phyloP scores from a whole-genome alignment of 257 asterid species.

The Linaria vulgaris region DNA sequence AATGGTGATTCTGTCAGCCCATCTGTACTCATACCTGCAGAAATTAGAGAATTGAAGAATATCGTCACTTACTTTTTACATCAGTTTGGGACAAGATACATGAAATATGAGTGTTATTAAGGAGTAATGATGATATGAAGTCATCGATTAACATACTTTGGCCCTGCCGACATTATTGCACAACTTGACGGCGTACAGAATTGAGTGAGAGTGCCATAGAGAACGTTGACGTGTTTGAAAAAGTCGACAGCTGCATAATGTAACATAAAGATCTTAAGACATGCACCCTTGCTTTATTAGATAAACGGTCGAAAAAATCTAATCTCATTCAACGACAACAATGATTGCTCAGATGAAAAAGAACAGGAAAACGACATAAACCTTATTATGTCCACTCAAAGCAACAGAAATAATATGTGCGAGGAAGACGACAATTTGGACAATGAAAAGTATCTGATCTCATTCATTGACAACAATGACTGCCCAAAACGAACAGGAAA shows the following conservation, averaged over 20 bases:
- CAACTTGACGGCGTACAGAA: conserved; percentile 55
- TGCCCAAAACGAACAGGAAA: conserved; percentile 6
- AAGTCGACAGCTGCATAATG: conserved; percentile 54
- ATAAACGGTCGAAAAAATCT: conserved; percentile 1
- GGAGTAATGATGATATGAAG: not conserved
- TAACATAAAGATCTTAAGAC: conserved; percentile 20
- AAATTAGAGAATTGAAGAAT: not conserved
- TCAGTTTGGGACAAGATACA: not conserved
- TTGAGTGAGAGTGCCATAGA: conserved; percentile 53
- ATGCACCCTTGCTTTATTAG: not conserved
- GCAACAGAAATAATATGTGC: not conserved
- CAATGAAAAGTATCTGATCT: not conserved
- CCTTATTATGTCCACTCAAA: too few relatives aligned
- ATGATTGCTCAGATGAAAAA: not conserved
- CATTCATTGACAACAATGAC: not conserved
- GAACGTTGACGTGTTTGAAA: conserved; percentile 45
- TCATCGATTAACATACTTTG: conserved; percentile 36
- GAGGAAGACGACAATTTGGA: not conserved
- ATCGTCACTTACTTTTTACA: not conserved
- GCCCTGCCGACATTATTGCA: conserved; percentile 58
- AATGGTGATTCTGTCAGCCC: conserved; percentile 57
- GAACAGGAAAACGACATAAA: not conserved
- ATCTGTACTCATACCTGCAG: conserved; percentile 52
- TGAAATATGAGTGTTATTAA: not conserved
- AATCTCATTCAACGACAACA: not conserved